phyloP scores from a whole-genome alignment of 257 asterid species.

The Oldenlandia corymbosa region DNA sequence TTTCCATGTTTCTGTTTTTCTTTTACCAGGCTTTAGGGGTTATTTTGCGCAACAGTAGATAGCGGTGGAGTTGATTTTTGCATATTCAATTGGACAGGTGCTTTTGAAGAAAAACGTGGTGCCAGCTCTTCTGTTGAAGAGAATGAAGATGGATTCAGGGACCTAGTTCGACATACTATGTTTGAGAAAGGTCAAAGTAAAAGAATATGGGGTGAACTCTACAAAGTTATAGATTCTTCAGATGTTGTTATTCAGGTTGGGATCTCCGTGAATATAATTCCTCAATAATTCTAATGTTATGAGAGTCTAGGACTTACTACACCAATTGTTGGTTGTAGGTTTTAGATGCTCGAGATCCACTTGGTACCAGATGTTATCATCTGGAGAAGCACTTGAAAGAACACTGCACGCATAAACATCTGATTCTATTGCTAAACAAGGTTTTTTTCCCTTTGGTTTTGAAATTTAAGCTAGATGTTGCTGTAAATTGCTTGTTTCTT shows the following conservation, averaged over 20 bases:
- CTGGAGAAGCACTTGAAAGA: constrained; percentile 90
- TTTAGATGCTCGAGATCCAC: constrained; percentile 94
- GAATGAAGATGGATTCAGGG: constrained; percentile 78
- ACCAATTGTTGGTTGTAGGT: constrained; percentile 48
- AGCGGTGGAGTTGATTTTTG: not conserved
- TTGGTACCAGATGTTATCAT: constrained; percentile 96
- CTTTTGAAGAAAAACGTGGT: constrained; percentile 70
- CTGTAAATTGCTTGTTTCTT: not conserved
- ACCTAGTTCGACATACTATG: constrained; percentile 83
- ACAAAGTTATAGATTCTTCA: constrained; percentile 96
- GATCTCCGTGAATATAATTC: not conserved
- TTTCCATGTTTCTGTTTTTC: not conserved
- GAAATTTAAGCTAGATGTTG: not conserved
- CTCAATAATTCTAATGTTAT: not conserved
- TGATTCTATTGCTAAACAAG: constrained; percentile 87
- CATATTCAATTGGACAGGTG: constrained; percentile 37
- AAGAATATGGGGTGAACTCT: constrained; percentile 99
- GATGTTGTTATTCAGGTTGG: constrained; percentile 91
- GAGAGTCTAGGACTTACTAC: not conserved
- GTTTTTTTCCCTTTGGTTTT: constrained; percentile 22
- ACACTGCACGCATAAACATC: constrained; percentile 88
- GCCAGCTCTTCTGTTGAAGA: constrained; percentile 54
- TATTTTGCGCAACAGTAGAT: not conserved
- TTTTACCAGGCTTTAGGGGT: too few relatives aligned
- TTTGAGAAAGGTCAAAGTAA: constrained; percentile 98